A percentile compares a stretch with the other conserved stretches of the same genome.
Evolutionary conservation across 176 grass and related monocot species (phyloP).

Genomic region (Cenchrus americanus): DNA sequence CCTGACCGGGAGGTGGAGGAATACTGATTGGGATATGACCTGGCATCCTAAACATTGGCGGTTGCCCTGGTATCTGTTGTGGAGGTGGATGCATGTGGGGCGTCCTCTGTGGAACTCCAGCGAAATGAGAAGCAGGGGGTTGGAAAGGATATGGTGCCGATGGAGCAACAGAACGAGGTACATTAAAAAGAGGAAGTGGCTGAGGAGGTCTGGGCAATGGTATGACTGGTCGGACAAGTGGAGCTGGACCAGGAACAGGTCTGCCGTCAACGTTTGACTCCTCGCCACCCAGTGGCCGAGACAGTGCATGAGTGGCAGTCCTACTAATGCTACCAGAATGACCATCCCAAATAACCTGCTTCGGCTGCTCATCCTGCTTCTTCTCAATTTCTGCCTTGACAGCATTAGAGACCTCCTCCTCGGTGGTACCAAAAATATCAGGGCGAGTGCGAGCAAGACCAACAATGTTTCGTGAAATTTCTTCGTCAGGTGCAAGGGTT

Average conservation of each 20-base stretch:
- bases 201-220: slow-evolving; percentile 69
- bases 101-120: slow-evolving; percentile 34
- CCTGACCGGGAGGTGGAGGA: slow-evolving; percentile 75
- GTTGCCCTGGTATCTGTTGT: slow-evolving; percentile 69
- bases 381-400: slow-evolving; percentile 97
- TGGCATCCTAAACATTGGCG: slow-evolving; percentile 53
- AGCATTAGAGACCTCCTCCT: slow-evolving; percentile 94
- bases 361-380: slow-evolving; percentile 91
- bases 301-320: slow-evolving; percentile 84
- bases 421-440: slow-evolving; percentile 97
- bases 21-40: slow-evolving; percentile 54
- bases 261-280: slow-evolving; percentile 49
- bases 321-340: slow-evolving; percentile 91
- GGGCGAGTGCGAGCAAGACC: slow-evolving; percentile 92
- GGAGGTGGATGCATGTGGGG: slow-evolving; percentile 55
- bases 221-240: slow-evolving; percentile 64
- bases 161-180: slow-evolving; percentile 61
- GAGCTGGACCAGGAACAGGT: slow-evolving; percentile 59
- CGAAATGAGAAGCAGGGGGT: background rate
- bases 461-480: slow-evolving; percentile 94
- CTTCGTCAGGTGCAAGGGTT: slow-evolving; percentile 85
- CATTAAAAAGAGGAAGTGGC: slow-evolving; percentile 72
- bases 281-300: slow-evolving; percentile 62
- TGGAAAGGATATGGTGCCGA: background rate
- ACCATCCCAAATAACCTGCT: slow-evolving; percentile 97